Base-by-base conservation (phyloP, 2,329 filamentous ascomycete species). In the Aspergillus versicolor region DNA sequence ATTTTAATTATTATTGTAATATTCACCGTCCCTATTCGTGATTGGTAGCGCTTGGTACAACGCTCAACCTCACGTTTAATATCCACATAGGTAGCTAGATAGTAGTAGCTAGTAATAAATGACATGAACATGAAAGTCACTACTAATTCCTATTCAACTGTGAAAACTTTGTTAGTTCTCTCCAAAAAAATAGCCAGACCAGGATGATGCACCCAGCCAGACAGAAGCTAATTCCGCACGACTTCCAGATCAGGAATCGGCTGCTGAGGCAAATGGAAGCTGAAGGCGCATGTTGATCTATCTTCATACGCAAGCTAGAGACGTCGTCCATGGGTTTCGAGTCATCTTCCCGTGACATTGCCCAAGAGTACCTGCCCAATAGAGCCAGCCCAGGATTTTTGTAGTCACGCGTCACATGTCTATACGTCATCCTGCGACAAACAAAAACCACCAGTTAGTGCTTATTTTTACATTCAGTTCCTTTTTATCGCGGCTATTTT, bases 401-500 rank as follows among this genome's bases (percentile, higher is more conserved):
- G 17, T 11, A 37, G 24, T 37, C 24, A 3, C 13, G 24, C 21
- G 49, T 52, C 49, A 52, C 49, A 52, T 52, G 49, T 12, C 17
- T 41, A 9, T 11, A 54, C 56, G 56, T 53, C 50, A 54, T 58
- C 50, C 40, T 15, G 22, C 43, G 13, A 27, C 13, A 13, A 45
- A 30, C 43, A 45, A 13, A 24, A 6, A 5, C 34, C 2, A 13
- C 34, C 34, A 13, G 13, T 13, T 37, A 37, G 34, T 37, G 13
- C 13, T 37, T 37, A 37, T 37, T 13, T 37, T 37, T 37, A n/a
- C 34, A 13, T 8, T 37, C 34, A n/a, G 15, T 37, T 37, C 15
- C 34, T 15, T n/a, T 37, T 37, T 37, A 13, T 37, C 15, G 12
- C 12, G 34, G 34, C 15, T n/a, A 37, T 37, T 37, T n/a, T n/a